Evolutionary conservation across 495 filamentous ascomycete species (phyloP).

Genomic region (Trichoderma gamsii): DNA sequence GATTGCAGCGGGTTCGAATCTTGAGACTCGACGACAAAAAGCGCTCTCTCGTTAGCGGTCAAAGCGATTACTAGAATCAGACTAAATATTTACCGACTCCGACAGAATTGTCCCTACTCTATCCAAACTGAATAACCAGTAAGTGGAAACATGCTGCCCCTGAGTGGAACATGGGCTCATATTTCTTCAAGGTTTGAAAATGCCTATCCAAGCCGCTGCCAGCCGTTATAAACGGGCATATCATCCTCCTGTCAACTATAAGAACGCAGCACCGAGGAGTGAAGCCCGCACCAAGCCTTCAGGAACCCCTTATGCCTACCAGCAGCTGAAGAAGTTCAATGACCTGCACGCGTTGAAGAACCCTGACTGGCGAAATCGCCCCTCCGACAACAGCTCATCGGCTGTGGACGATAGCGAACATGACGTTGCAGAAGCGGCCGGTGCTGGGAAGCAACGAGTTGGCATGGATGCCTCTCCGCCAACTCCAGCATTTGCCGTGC

Average conservation of each 20-base stretch:
- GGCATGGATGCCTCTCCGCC: background rate
- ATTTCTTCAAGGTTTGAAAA: background rate
- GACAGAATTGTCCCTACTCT: no score
- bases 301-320: background rate
- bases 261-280: background rate
- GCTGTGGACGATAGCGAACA: background rate
- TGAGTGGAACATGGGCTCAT: background rate
- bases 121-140: background rate
- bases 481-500: background rate
- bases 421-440: background rate
- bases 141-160: background rate
- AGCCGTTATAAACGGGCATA: background rate
- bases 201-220: background rate
- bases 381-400: background rate
- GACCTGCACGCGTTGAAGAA: background rate
- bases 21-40: background rate
- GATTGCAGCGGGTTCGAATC: no score
- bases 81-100: background rate
- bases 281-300: background rate
- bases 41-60: background rate
- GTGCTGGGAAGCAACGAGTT: background rate
- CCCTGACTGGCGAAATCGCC: background rate
- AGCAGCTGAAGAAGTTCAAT: background rate
- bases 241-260: background rate
- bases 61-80: background rate